A percentile compares a stretch with the other conserved stretches of the same genome.
These are phyloP conservation scores for Penicillium sp. DNA, from an alignment of 2,329 filamentous ascomycete genomes.

Conservation along the genomic window DNA sequence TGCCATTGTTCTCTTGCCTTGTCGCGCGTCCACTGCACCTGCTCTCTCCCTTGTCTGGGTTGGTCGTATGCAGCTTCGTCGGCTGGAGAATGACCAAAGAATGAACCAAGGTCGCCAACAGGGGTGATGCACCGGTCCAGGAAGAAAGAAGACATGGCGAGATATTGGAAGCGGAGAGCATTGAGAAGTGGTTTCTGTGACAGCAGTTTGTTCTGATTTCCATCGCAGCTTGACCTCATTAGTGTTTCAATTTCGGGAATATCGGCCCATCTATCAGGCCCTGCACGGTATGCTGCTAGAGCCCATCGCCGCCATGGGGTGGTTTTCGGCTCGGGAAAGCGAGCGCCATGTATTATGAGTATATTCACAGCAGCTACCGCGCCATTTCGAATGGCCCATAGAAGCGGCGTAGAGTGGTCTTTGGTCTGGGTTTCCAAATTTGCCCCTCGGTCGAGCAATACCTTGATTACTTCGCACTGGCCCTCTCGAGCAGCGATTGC, in stretches of 20 bases:
- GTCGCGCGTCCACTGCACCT: background rate
- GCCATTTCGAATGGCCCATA: background rate
- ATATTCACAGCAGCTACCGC: background rate
- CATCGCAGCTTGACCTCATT: background rate
- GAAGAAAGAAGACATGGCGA: background rate
- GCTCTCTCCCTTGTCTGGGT: background rate
- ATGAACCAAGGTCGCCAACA: background rate
- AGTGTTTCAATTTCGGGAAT: background rate
- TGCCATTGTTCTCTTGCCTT: background rate
- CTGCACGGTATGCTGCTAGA: background rate
- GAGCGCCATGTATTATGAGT: background rate
- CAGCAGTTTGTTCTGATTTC: background rate
- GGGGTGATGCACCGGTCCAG: background rate
- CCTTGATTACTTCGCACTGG: background rate
- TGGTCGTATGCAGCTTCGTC: background rate
- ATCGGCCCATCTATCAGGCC: background rate
- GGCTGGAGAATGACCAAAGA: background rate
- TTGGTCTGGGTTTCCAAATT: background rate
- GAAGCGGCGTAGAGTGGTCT: background rate
- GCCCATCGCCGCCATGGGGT: background rate
- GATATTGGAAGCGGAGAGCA: background rate
- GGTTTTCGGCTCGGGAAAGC: background rate
- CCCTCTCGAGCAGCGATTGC: background rate
- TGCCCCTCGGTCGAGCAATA: conserved; percentile 4
- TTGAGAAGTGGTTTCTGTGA: background rate